Evolutionary conservation across 805 yeast species (phyloP).

Genomic region (Osmozyma mogii): DNA sequence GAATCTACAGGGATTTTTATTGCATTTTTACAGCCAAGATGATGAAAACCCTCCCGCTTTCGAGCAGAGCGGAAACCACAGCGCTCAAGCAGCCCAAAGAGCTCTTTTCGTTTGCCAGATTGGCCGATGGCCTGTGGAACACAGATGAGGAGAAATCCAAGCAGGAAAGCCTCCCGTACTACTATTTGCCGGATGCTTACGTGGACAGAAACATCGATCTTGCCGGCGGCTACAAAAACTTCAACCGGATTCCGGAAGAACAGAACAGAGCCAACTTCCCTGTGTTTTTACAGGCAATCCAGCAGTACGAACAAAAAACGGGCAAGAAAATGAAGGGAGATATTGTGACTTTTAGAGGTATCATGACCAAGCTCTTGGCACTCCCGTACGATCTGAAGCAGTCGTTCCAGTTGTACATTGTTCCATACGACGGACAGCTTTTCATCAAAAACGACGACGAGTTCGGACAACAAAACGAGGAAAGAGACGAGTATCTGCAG

Average conservation of each 20-base stretch:
- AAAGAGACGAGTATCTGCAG: constrained; percentile 22
- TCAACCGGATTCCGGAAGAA: constrained; percentile 47
- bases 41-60: constrained; percentile 32
- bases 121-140: constrained; percentile 37
- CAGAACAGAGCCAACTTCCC: constrained; percentile 48
- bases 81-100: constrained; percentile 84
- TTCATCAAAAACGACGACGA: constrained; percentile 49
- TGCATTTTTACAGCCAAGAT: constrained; percentile 10
- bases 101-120: constrained; percentile 57
- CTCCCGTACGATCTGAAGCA: constrained; percentile 55
- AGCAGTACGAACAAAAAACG: constrained; percentile 43
- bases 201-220: constrained; percentile 57
- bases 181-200: constrained; percentile 69
- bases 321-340: constrained; percentile 48
- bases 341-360: constrained; percentile 78
- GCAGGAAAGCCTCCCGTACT: constrained; percentile 53
- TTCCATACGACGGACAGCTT: constrained; percentile 67
- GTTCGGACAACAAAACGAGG: constrained; percentile 21
- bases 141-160: constrained; percentile 38
- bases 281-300: constrained; percentile 49
- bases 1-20: too few relatives aligned
- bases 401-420: constrained; percentile 52
- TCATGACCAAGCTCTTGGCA: constrained; percentile 65
- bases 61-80: constrained; percentile 51
- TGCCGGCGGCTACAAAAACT: constrained; percentile 53